A percentile compares a stretch with the other conserved stretches of the same genome.
Evolutionary conservation across 768 basidiomycete genomes (phyloP).

Genomic region (Clitopilus hobsonii): DNA sequence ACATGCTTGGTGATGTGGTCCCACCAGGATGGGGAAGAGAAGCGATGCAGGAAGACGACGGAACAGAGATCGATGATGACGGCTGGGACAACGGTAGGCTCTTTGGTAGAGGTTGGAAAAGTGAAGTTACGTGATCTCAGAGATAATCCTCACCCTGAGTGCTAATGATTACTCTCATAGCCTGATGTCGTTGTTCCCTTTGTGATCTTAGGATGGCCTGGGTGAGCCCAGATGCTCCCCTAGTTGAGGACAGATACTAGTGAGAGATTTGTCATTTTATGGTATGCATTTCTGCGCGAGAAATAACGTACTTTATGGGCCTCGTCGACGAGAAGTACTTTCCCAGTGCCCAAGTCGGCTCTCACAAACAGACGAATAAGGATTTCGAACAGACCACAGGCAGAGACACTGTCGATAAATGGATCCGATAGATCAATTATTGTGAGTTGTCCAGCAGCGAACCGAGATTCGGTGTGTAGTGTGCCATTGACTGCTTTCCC

Average conservation of each 20-base stretch:
- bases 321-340: constrained; percentile 69
- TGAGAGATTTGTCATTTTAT: constrained; percentile 1
- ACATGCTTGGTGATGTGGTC: constrained; percentile 64
- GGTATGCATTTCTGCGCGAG: background rate
- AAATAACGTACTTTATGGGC: constrained; percentile 56
- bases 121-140: background rate
- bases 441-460: constrained; percentile 53
- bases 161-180: constrained; percentile 68
- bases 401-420: constrained; percentile 62
- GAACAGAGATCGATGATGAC: constrained; percentile 65
- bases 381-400: constrained; percentile 70
- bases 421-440: constrained; percentile 72
- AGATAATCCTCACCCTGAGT: constrained; percentile 51
- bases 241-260: constrained; percentile 55
- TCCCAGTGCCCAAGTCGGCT: constrained; percentile 54
- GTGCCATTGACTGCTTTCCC: too few relatives aligned
- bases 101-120: constrained; percentile 24
- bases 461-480: too few relatives aligned
- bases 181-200: constrained; percentile 67
- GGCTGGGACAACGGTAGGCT: constrained; percentile 69
- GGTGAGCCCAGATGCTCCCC: constrained; percentile 47
- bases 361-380: constrained; percentile 61
- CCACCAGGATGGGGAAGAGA: constrained; percentile 77
- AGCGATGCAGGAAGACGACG: constrained; percentile 63
- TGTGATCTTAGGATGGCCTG: constrained; percentile 53